Evolutionary conservation across 306 rosid species (phyloP).

Genomic region (Fragaria nilgerrensis): DNA sequence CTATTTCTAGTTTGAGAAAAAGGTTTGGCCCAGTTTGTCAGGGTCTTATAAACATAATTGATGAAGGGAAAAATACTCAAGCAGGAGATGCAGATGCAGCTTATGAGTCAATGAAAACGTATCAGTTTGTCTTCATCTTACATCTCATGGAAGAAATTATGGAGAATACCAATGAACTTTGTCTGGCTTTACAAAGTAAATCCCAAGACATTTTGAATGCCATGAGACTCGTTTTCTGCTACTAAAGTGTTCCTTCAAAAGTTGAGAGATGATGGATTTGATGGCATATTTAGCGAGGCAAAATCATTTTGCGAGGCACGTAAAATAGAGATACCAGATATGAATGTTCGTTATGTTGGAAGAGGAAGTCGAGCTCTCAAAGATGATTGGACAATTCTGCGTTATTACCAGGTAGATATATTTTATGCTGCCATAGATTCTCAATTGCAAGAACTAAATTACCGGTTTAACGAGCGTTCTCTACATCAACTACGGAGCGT

Average conservation of each 20-base stretch:
- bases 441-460: background rate
- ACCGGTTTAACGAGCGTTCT: background rate
- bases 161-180: background rate
- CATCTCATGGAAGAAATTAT: background rate
- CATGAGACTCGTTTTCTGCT: background rate
- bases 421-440: too few relatives aligned
- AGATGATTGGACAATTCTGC: too few relatives aligned
- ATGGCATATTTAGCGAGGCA: too few relatives aligned
- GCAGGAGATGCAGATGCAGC: background rate
- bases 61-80: background rate
- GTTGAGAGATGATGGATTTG: too few relatives aligned
- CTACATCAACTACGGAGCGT: background rate
- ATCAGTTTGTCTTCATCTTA: constrained; percentile 7
- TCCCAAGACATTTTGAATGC: background rate
- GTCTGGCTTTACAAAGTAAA: background rate
- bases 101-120: background rate
- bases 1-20: background rate
- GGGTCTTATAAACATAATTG: background rate
- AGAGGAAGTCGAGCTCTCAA: too few relatives aligned
- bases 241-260: background rate
- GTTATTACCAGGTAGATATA: too few relatives aligned
- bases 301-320: too few relatives aligned
- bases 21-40: background rate
- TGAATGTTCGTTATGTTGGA: too few relatives aligned
- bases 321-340: too few relatives aligned